Conservation (phyloP, 228 moss, liverwort and hornwort species). For the Sphagnum magellanicum region DNA sequence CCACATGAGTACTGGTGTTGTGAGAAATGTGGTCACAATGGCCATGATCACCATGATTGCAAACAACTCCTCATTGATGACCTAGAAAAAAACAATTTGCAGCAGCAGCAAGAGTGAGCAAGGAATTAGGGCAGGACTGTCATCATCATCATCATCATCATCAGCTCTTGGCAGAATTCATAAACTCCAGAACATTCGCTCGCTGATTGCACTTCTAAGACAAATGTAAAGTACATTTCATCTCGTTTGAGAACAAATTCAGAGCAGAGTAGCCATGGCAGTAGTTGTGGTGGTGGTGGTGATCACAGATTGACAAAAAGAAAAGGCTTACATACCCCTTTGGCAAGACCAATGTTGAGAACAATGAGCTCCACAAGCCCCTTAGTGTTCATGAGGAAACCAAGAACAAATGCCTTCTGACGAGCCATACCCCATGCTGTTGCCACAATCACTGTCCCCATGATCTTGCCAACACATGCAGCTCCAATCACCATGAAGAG, state of each 20-base stretch:
- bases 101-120: too few species aligned
- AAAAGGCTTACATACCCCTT: slow-evolving; percentile 30
- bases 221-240: neutral
- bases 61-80: slow-evolving; percentile 59
- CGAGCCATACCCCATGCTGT: slow-evolving; percentile 33
- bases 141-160: neutral
- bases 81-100: slow-evolving; percentile 22
- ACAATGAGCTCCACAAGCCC: slow-evolving; percentile 79
- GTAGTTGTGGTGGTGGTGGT: neutral
- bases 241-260: neutral
- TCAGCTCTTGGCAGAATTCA: neutral
- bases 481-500: slow-evolving; percentile 48
- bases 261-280: neutral
- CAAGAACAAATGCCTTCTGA: slow-evolving; percentile 49
- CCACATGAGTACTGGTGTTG: slow-evolving; percentile 66
- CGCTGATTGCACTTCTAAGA: too few species aligned
- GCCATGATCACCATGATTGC: slow-evolving; percentile 71
- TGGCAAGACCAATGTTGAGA: slow-evolving; percentile 71
- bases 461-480: slow-evolving; percentile 56
- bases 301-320: neutral
- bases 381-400: slow-evolving; percentile 80
- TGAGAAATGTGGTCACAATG: slow-evolving; percentile 49
- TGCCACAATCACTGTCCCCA: slow-evolving; percentile 45
- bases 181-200: neutral
- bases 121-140: too few species aligned